phyloP scores from a whole-genome alignment of 306 rosid genomes.

The Malus orientalis region DNA sequence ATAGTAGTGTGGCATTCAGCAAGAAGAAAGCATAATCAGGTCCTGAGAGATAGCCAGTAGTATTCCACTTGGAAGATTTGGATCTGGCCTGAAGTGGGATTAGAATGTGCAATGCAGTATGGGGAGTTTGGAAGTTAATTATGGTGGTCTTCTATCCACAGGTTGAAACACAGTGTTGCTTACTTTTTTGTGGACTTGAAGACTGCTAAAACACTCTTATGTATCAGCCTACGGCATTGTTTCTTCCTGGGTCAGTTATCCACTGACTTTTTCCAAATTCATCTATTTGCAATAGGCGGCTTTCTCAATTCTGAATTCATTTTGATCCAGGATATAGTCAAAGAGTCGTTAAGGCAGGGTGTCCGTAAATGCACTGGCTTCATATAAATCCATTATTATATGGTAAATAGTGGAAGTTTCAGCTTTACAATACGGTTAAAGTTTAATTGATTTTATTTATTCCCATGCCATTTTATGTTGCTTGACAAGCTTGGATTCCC shows the following conservation, averaged over 20 bases:
- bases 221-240: conserved; percentile 1
- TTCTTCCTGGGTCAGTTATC: conserved; percentile 9
- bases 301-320: conserved; percentile 9
- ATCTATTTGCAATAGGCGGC: conserved; percentile 1
- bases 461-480: not conserved
- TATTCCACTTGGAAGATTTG: conserved; percentile 7
- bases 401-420: conserved; percentile 14
- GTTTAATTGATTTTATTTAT: not conserved
- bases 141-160: conserved; percentile 12
- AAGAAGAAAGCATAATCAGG: not conserved
- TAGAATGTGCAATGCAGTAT: not conserved
- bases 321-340: conserved; percentile 15
- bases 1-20: not conserved
- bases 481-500: not conserved
- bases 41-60: not conserved
- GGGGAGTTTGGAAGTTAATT: conserved; percentile 5
- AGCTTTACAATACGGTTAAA: not conserved
- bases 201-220: conserved; percentile 1
- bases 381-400: conserved; percentile 1
- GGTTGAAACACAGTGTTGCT: conserved; percentile 4
- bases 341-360: conserved; percentile 10
- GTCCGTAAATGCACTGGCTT: conserved; percentile 3
- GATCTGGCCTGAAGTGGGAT: conserved; percentile 1
- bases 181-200: conserved; percentile 7
- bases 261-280: not conserved